Conservation (phyloP, 164 flowering plant species). For the Protea cynaroides region DNA sequence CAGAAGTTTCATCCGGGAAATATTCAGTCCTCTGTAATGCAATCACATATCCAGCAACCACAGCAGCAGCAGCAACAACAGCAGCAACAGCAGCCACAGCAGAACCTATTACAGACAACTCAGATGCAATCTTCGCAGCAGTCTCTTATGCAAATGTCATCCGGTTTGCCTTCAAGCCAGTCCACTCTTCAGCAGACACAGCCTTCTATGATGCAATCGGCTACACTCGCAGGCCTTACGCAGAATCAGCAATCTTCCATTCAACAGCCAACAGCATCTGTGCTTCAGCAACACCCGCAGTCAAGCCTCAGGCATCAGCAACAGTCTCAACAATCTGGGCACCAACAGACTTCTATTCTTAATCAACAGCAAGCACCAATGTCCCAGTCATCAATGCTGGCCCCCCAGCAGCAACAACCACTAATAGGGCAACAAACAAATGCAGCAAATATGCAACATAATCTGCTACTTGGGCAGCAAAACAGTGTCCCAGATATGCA, state of each 20-base stretch:
- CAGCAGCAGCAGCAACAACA: slow-evolving; percentile 15
- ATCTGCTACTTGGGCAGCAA: slow-evolving; percentile 52
- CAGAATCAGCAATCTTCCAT: slow-evolving; percentile 60
- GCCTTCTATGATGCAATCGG: slow-evolving; percentile 48
- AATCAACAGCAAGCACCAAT: slow-evolving; percentile 62
- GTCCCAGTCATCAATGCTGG: slow-evolving; percentile 41
- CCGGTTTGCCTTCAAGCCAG: slow-evolving; percentile 30
- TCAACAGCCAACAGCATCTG: slow-evolving; percentile 49
- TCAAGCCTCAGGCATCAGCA: slow-evolving; percentile 58
- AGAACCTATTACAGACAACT: slow-evolving; percentile 42
- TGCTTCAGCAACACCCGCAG: slow-evolving; percentile 66
- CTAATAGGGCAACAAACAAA: slow-evolving; percentile 51
- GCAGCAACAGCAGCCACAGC: slow-evolving; percentile 50
- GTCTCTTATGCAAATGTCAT: slow-evolving; percentile 45
- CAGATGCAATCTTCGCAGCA: slow-evolving; percentile 69
- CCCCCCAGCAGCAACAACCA: slow-evolving; percentile 52
- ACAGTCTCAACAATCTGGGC: slow-evolving; percentile 35
- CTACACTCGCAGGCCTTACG: slow-evolving; percentile 41
- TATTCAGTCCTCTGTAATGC: slow-evolving; percentile 38
- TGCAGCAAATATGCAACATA: slow-evolving; percentile 58
- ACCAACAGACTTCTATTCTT: slow-evolving; percentile 41
- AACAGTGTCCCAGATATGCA: slow-evolving; percentile 22
- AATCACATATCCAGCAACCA: slow-evolving; percentile 44
- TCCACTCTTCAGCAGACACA: slow-evolving; percentile 36
- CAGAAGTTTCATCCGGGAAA: slow-evolving; percentile 49